A percentile compares a stretch with the other conserved stretches of the same genome.
These are phyloP conservation scores for Scenedesmus sp. DNA, from an alignment of 163 green algal genomes.

Conservation along the genomic window DNA sequence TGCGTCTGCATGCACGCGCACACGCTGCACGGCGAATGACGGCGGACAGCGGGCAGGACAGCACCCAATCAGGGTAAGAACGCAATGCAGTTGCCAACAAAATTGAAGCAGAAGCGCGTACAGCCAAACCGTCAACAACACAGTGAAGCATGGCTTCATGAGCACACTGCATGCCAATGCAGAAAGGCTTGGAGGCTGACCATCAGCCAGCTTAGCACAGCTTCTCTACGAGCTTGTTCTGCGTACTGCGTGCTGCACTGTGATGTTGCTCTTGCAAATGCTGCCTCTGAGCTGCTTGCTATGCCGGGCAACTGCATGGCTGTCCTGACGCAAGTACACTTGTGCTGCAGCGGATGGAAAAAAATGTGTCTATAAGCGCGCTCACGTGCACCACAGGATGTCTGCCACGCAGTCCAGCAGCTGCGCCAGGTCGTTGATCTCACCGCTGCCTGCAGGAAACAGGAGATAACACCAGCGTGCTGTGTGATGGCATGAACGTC, in stretches of 20 bases:
- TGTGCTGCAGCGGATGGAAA: too few species aligned
- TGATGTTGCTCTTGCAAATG: neutral
- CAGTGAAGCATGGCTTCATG: too few species aligned
- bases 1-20: constrained; percentile 93
- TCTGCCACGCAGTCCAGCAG: constrained; percentile 90
- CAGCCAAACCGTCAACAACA: too few species aligned
- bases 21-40: constrained; percentile 63
- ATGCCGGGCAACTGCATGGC: neutral
- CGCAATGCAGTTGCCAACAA: neutral
- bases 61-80: neutral
- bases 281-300: neutral
- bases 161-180: too few species aligned
- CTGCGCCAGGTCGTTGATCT: constrained; percentile 78
- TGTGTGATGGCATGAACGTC: neutral
- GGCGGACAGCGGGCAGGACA: neutral
- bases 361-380: neutral
- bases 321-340: neutral
- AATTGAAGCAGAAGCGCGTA: neutral
- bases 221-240: too few species aligned
- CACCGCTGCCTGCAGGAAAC: constrained; percentile 50
- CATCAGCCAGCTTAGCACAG: too few species aligned
- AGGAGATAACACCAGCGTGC: neutral
- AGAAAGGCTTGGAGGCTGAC: too few species aligned
- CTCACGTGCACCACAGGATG: constrained; percentile 86
- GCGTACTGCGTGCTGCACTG: too few species aligned